phyloP scores from a whole-genome alignment of 805 yeast species.

The Candida dajiaensis region DNA sequence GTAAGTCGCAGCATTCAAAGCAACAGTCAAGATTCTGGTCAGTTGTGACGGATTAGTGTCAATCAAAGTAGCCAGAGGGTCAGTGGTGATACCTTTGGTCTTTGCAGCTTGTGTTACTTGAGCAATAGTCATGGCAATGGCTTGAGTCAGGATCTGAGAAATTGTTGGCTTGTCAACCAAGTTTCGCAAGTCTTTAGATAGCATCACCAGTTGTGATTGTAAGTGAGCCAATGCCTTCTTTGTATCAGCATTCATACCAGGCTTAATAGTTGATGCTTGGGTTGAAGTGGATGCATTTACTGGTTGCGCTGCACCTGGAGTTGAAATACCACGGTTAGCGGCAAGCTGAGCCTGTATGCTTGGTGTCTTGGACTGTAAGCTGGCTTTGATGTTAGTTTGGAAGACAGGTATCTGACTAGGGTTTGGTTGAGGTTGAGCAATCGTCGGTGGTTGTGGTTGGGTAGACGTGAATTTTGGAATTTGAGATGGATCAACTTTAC shows the following conservation, averaged over 20 bases:
- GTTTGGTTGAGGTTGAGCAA: conserved; percentile 1
- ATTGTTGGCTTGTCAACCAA: conserved; percentile 77
- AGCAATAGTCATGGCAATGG: conserved; percentile 88
- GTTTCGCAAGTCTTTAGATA: conserved; percentile 66
- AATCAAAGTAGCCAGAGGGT: conserved; percentile 70
- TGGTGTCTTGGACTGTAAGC: conserved; percentile 14
- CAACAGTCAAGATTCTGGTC: conserved; percentile 72
- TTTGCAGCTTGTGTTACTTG: conserved; percentile 87
- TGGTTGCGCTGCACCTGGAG: conserved; percentile 4
- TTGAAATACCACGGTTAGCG: conserved; percentile 27
- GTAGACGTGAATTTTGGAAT: conserved; percentile 5
- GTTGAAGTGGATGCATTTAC: conserved; percentile 21
- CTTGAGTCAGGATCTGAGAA: conserved; percentile 80
- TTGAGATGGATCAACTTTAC: conserved; percentile 5
- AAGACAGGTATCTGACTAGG: conserved; percentile 7
- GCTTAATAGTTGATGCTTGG: conserved; percentile 1
- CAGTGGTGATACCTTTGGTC: conserved; percentile 72
- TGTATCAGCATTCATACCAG: conserved; percentile 30
- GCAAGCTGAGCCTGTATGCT: conserved; percentile 25
- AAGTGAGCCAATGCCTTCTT: conserved; percentile 69
- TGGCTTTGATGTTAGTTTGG: background rate
- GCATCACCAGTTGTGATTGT: conserved; percentile 77
- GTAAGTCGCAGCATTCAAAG: conserved; percentile 70
- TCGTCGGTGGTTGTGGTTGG: background rate
- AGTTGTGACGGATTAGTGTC: conserved; percentile 79